Evolutionary conservation across 139 green algal species (phyloP).

Genomic region (Axilococcus clingmanii): DNA sequence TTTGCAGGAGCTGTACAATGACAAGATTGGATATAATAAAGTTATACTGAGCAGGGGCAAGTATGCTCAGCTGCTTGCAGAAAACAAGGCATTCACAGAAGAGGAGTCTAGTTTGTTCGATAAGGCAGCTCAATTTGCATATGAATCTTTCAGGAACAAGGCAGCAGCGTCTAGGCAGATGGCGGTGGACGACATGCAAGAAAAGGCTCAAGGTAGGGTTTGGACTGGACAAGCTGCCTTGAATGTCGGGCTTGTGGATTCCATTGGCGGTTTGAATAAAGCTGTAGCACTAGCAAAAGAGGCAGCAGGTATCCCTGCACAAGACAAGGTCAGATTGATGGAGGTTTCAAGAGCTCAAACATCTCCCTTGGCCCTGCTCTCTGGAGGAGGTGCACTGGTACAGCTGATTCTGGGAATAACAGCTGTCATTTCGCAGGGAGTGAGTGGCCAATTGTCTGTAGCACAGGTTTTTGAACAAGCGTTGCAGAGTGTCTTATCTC

Average conservation of each 20-base stretch:
- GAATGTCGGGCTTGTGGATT: conserved; percentile 69
- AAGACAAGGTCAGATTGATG: conserved; percentile 32
- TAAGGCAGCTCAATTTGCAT: conserved; percentile 59
- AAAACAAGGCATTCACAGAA: conserved; percentile 51
- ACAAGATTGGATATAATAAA: conserved; percentile 65
- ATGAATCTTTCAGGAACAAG: conserved; percentile 74
- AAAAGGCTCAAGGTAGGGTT: conserved; percentile 71
- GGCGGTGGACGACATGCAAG: conserved; percentile 43
- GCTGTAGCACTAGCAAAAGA: conserved; percentile 74
- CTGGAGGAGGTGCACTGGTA: background rate
- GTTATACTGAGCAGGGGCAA: conserved; percentile 58
- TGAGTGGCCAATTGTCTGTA: too few relatives aligned
- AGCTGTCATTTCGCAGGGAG: too few relatives aligned
- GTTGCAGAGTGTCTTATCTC: too few relatives aligned
- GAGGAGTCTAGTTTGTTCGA: conserved; percentile 78
- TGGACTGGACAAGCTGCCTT: conserved; percentile 69
- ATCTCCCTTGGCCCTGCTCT: conserved; percentile 37
- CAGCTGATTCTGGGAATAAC: background rate
- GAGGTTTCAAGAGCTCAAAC: conserved; percentile 39
- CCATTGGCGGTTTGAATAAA: conserved; percentile 61
- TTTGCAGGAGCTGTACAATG: conserved; percentile 60
- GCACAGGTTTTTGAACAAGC: too few relatives aligned
- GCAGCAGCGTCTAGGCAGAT: conserved; percentile 45
- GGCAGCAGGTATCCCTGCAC: conserved; percentile 41
- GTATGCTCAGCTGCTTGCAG: conserved; percentile 50